These are phyloP conservation scores for Talaromyces sp. DNA, from an alignment of 2,329 filamentous ascomycete species.

Conservation along the genomic window DNA sequence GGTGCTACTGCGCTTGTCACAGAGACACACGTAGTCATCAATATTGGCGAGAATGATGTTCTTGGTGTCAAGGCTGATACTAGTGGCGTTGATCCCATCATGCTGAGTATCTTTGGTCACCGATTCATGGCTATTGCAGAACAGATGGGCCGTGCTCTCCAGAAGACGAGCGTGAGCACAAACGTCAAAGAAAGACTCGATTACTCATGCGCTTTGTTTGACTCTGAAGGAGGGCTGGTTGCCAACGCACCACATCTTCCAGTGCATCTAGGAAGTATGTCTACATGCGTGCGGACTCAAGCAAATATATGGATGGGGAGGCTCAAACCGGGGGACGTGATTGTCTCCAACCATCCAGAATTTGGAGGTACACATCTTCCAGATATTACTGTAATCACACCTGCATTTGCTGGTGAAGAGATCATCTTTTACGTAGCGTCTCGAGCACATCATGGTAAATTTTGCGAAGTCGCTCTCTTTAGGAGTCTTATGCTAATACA, in stretches of 20 bases:
- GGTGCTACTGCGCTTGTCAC: constrained; percentile 68
- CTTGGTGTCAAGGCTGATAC: constrained; percentile 47
- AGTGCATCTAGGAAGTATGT: constrained; percentile 76
- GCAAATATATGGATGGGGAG: constrained; percentile 75
- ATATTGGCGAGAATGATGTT: constrained; percentile 59
- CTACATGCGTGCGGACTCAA: constrained; percentile 71
- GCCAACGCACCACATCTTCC: constrained; percentile 76
- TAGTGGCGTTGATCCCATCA: constrained; percentile 67
- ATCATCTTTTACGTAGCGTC: constrained; percentile 75
- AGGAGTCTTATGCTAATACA: constrained; percentile 16
- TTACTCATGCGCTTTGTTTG: constrained; percentile 74
- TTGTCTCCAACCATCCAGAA: constrained; percentile 76
- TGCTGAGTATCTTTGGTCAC: constrained; percentile 75
- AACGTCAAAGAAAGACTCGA: constrained; percentile 77
- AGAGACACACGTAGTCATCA: constrained; percentile 80
- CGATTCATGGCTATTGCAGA: constrained; percentile 84
- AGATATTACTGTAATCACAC: constrained; percentile 73
- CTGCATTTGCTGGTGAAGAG: constrained; percentile 65
- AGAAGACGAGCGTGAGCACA: constrained; percentile 75
- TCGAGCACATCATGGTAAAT: constrained; percentile 69
- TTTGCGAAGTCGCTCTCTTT: constrained; percentile 29
- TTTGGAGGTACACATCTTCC: constrained; percentile 76
- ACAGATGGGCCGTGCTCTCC: constrained; percentile 75
- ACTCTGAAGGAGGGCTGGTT: constrained; percentile 66
- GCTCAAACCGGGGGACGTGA: constrained; percentile 70